phyloP scores from a whole-genome alignment of 768 basidiomycete species.

The Trametes gibbosa region DNA sequence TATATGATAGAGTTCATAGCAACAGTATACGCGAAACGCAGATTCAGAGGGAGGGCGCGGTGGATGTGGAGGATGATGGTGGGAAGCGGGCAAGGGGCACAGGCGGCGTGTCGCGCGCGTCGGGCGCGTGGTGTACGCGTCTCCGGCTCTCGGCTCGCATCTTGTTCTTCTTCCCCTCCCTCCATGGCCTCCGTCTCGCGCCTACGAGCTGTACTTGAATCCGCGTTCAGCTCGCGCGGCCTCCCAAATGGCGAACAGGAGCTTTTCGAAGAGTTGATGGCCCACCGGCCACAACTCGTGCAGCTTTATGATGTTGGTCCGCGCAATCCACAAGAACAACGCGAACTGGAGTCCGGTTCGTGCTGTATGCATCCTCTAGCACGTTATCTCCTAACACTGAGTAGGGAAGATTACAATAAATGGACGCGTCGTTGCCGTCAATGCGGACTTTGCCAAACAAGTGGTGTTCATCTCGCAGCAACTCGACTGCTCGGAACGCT shows the following conservation, averaged over 20 bases:
- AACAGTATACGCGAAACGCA: not conserved
- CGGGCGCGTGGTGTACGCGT: constrained; percentile 10
- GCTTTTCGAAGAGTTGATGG: constrained; percentile 71
- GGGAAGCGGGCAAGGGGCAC: constrained; percentile 10
- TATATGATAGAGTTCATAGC: constrained; percentile 46
- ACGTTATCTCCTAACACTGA: not conserved
- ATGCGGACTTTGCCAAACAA: constrained; percentile 76
- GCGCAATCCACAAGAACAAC: constrained; percentile 60
- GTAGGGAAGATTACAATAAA: constrained; percentile 66
- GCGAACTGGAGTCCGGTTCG: constrained; percentile 66
- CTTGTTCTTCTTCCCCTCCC: constrained; percentile 1
- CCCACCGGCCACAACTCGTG: constrained; percentile 61
- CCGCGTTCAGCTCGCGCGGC: constrained; percentile 44
- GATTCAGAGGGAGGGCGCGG: not conserved
- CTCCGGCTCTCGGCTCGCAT: constrained; percentile 2
- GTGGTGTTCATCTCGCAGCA: constrained; percentile 77
- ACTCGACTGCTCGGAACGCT: constrained; percentile 79
- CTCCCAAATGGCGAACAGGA: constrained; percentile 61
- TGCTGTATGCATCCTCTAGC: not conserved
- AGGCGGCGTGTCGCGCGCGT: constrained; percentile 12
- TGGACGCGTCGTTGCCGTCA: constrained; percentile 68
- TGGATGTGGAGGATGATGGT: not conserved
- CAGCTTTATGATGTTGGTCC: constrained; percentile 65
- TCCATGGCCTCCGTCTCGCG: constrained; percentile 59
- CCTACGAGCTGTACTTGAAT: constrained; percentile 52